phyloP scores from a whole-genome alignment of 371 early-diverging fungal species.

The Capillidium heterosporum region DNA sequence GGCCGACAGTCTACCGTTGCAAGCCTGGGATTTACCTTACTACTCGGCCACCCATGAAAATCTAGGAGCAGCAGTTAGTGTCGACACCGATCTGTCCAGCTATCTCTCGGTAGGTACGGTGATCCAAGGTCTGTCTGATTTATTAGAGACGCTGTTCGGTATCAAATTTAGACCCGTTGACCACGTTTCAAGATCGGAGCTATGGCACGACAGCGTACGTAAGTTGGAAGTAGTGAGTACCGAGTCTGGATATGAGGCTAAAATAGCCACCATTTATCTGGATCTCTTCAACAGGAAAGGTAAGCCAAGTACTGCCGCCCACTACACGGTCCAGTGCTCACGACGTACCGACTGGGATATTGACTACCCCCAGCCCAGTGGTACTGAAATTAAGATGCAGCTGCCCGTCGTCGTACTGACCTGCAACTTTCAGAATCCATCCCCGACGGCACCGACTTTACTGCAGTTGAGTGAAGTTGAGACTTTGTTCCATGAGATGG shows the following conservation, averaged over 20 bases:
- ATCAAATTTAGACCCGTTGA: constrained; percentile 49
- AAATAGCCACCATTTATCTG: constrained; percentile 82
- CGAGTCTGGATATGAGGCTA: constrained; percentile 30
- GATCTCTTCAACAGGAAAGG: constrained; percentile 61
- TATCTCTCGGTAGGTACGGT: constrained; percentile 77
- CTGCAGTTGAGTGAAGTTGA: constrained; percentile 62
- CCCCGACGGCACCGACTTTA: constrained; percentile 17
- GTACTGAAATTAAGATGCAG: constrained; percentile 32
- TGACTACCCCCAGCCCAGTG: constrained; percentile 13
- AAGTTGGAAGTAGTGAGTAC: constrained; percentile 77
- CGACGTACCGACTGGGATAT: constrained; percentile 58
- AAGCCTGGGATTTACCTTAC: constrained; percentile 63
- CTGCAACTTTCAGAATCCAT: constrained; percentile 39
- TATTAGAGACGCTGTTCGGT: constrained; percentile 72
- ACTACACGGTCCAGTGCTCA: constrained; percentile 86
- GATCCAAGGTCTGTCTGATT: constrained; percentile 63
- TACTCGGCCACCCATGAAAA: constrained; percentile 28
- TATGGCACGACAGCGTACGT: constrained; percentile 77
- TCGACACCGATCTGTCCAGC: constrained; percentile 17
- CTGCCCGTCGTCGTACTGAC: constrained; percentile 59
- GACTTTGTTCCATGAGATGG: constrained; percentile 97
- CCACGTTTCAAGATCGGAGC: constrained; percentile 38
- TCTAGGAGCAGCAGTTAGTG: constrained; percentile 13
- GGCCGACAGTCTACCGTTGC: no score
- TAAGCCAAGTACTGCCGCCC: constrained; percentile 76